These are phyloP conservation scores for Epichloe amarillans DNA, from an alignment of 2,329 filamentous ascomycete species.

Conservation along the genomic window DNA sequence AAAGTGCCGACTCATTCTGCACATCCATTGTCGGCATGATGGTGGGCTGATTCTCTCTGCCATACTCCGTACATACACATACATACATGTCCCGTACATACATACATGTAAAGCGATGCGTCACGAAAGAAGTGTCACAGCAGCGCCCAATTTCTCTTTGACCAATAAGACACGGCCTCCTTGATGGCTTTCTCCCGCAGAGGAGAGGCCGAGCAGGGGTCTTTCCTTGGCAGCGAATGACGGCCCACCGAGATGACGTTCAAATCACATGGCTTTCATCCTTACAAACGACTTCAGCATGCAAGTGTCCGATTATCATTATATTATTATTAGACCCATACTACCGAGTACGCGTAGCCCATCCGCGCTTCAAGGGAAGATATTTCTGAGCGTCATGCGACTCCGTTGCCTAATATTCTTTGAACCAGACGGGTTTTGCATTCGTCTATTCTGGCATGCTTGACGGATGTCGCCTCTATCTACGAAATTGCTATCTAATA, in stretches of 20 bases:
- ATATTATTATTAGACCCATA: too few species aligned
- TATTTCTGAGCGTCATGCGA: too few species aligned
- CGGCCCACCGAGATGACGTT: too few species aligned
- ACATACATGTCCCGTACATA: neutral
- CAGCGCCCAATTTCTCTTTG: neutral
- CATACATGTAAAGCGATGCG: neutral
- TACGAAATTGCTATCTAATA: slow-evolving; percentile 5
- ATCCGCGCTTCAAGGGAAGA: too few species aligned
- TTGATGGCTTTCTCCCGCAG: too few species aligned
- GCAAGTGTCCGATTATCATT: too few species aligned
- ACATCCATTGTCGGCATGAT: neutral
- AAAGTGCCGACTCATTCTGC: neutral
- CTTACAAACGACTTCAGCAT: too few species aligned
- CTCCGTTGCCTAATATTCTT: neutral
- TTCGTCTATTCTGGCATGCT: neutral
- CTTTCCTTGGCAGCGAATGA: too few species aligned
- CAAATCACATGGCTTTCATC: too few species aligned
- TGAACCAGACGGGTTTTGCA: neutral
- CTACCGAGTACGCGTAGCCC: too few species aligned
- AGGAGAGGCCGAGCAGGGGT: too few species aligned
- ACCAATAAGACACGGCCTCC: neutral
- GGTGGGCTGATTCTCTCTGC: neutral
- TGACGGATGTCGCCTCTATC: slow-evolving; percentile 4
- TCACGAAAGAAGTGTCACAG: neutral
- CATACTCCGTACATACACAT: too few species aligned